Evolutionary conservation across 1,284 basidiomycete species (phyloP).

Genomic region (Leccinum pachyderme): DNA sequence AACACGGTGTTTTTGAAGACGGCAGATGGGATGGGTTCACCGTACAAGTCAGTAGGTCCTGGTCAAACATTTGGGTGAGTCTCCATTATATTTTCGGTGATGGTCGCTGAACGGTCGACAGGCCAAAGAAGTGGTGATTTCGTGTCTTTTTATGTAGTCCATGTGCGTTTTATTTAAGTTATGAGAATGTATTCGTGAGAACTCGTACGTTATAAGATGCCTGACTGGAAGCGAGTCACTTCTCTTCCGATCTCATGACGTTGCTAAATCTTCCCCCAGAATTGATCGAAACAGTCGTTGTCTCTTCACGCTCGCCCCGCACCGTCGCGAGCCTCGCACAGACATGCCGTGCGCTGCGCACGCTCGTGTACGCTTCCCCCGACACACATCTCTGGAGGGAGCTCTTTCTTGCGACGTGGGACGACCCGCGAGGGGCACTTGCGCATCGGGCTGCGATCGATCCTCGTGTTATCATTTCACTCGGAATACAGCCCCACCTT

Average conservation of each 20-base stretch:
- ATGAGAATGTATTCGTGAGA: not conserved
- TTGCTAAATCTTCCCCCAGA: conserved; percentile 33
- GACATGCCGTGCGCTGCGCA: conserved; percentile 41
- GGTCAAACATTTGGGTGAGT: conserved; percentile 42
- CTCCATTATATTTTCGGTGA: no score
- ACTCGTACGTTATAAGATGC: not conserved
- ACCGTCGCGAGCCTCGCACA: conserved; percentile 42
- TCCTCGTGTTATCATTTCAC: conserved; percentile 10
- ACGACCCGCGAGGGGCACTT: conserved; percentile 43
- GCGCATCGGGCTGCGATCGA: conserved; percentile 22
- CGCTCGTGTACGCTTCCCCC: conserved; percentile 40
- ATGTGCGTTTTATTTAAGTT: not conserved
- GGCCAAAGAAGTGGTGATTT: conserved; percentile 16
- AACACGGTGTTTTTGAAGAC: conserved; percentile 52
- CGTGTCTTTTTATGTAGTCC: not conserved
- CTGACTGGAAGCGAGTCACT: not conserved
- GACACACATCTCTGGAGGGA: conserved; percentile 54
- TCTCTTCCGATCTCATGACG: not conserved
- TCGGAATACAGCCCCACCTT: not conserved
- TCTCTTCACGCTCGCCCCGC: conserved; percentile 36
- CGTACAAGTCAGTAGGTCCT: conserved; percentile 26
- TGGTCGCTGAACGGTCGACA: conserved; percentile 3
- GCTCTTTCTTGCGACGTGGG: conserved; percentile 49
- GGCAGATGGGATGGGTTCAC: conserved; percentile 38
- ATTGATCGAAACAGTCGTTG: conserved; percentile 44